Evolutionary conservation across 495 filamentous ascomycete species (phyloP).

Genomic region (Lophium mytilinum): DNA sequence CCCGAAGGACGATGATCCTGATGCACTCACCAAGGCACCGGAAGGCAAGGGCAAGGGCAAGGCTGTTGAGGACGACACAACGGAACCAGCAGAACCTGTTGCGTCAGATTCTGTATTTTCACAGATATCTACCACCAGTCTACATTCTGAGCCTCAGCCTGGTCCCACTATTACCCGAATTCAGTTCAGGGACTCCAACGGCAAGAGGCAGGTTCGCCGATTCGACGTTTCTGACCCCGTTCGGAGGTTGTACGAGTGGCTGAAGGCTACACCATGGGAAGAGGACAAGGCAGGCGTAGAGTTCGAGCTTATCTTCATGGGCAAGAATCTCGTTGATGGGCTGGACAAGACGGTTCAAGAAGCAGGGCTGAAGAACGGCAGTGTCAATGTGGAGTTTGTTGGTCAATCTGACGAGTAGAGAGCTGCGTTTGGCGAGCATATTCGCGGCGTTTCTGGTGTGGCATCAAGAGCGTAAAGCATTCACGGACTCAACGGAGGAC

Average conservation of each 20-base stretch:
- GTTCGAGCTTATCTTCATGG: slow-evolving; percentile 80
- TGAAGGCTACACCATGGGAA: slow-evolving; percentile 67
- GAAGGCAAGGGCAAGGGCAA: slow-evolving; percentile 58
- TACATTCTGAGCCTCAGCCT: slow-evolving; percentile 64
- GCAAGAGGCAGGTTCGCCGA: slow-evolving; percentile 64
- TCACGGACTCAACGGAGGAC: too few species aligned
- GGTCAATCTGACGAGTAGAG: slow-evolving; percentile 32
- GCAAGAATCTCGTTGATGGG: slow-evolving; percentile 69
- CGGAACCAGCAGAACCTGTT: slow-evolving; percentile 20
- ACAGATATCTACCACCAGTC: slow-evolving; percentile 58
- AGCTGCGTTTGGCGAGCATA: background rate
- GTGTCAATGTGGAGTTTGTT: slow-evolving; percentile 84
- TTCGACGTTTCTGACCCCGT: slow-evolving; percentile 78
- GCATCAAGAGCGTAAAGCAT: too few species aligned
- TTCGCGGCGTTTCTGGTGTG: background rate
- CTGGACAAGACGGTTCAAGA: slow-evolving; percentile 67
- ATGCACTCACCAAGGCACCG: slow-evolving; percentile 66
- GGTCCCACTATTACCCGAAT: slow-evolving; percentile 74
- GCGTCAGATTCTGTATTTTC: slow-evolving; percentile 44
- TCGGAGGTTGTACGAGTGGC: slow-evolving; percentile 84
- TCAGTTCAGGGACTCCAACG: slow-evolving; percentile 77
- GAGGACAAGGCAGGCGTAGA: slow-evolving; percentile 67
- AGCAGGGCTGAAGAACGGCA: slow-evolving; percentile 82
- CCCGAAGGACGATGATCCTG: slow-evolving; percentile 58
- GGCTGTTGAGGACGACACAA: slow-evolving; percentile 28